These are phyloP conservation scores for Mortierella hygrophila DNA, from an alignment of 192 early-diverging fungal species.

Conservation along the genomic window DNA sequence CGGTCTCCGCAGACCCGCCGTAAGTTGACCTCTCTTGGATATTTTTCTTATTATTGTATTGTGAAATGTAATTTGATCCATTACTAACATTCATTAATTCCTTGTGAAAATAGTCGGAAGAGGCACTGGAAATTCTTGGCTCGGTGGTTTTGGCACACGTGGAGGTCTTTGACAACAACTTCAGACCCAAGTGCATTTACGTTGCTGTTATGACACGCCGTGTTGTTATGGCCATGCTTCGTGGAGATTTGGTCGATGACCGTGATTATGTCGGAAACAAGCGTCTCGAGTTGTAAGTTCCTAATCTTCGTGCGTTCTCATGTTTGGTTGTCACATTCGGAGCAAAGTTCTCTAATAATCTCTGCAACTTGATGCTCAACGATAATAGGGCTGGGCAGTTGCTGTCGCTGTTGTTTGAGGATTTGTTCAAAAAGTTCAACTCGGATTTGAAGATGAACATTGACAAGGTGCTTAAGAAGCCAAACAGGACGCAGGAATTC, in stretches of 20 bases:
- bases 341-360: not conserved
- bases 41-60: not conserved
- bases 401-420: slow-evolving; percentile 95
- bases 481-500: slow-evolving; percentile 88
- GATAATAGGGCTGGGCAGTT: slow-evolving; percentile 88
- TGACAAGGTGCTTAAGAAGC: slow-evolving; percentile 91
- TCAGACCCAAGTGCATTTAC: slow-evolving; percentile 92
- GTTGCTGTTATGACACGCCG: slow-evolving; percentile 95
- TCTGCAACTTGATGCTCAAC: not conserved
- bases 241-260: slow-evolving; percentile 90
- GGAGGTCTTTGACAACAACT: slow-evolving; percentile 89
- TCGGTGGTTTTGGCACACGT: slow-evolving; percentile 92
- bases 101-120: slow-evolving; percentile 69
- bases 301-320: not conserved
- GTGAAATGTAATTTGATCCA: not conserved
- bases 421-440: slow-evolving; percentile 96
- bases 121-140: slow-evolving; percentile 89
- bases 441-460: slow-evolving; percentile 89
- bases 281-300: slow-evolving; percentile 89
- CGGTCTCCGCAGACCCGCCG: slow-evolving; percentile 62
- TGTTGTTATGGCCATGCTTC: slow-evolving; percentile 87
- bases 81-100: not conserved
- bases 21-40: slow-evolving; percentile 27
- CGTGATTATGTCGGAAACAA: slow-evolving; percentile 99
- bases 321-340: not conserved